Evolutionary conservation across 352 stramenopile species (phyloP).

Genomic region (Phytopythium chamaehyphon): DNA sequence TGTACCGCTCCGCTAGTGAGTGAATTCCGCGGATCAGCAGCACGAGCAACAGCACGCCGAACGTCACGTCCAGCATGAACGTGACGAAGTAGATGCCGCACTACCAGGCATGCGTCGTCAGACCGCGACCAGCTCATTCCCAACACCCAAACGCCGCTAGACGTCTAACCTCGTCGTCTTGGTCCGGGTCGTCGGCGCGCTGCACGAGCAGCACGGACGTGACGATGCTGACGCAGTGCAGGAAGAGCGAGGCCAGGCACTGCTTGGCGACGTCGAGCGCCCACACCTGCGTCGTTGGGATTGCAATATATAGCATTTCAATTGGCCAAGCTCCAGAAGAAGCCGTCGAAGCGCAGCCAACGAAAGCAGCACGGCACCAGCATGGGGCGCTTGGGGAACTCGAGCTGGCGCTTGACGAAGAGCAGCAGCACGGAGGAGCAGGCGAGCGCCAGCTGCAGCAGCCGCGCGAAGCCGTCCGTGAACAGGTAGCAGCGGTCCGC

Average conservation of each 20-base stretch:
- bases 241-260: conserved; percentile 46
- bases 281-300: conserved; percentile 47
- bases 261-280: conserved; percentile 70
- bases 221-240: conserved; percentile 62
- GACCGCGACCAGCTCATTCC: neutral
- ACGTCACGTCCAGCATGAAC: conserved; percentile 66
- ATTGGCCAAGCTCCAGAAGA: too few relatives aligned
- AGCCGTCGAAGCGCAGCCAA: too few relatives aligned
- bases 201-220: conserved; percentile 56
- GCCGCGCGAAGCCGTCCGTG: conserved; percentile 54
- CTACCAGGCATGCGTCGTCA: conserved; percentile 12
- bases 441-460: conserved; percentile 56
- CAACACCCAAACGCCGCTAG: neutral
- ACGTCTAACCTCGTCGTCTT: conserved; percentile 37
- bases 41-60: conserved; percentile 43
- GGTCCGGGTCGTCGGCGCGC: conserved; percentile 15
- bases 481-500: conserved; percentile 60
- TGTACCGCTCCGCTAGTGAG: conserved; percentile 24
- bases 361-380: conserved; percentile 21
- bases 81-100: conserved; percentile 74
- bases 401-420: conserved; percentile 77
- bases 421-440: conserved; percentile 53
- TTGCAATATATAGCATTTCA: neutral
- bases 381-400: conserved; percentile 60
- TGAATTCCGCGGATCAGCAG: conserved; percentile 40